These are phyloP conservation scores for Pleurotus salmoneostramineus DNA, from an alignment of 768 basidiomycete species.

Conservation along the genomic window DNA sequence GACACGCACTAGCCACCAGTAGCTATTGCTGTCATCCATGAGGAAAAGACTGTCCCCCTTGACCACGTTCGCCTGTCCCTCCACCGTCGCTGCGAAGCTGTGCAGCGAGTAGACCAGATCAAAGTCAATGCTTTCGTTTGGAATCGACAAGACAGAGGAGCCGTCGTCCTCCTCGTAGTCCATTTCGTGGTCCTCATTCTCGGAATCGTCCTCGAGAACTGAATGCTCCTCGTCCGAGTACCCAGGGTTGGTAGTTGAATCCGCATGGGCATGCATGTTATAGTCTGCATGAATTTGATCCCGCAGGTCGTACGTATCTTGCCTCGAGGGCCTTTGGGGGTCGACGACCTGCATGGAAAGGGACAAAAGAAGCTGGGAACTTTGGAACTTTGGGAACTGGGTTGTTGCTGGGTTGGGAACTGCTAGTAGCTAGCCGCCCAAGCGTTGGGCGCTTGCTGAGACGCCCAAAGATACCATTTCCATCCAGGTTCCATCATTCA, in stretches of 20 bases:
- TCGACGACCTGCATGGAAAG: slow-evolving; percentile 17
- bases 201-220: slow-evolving; percentile 82
- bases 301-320: slow-evolving; percentile 72
- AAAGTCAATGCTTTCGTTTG: slow-evolving; percentile 91
- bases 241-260: slow-evolving; percentile 24
- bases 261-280: slow-evolving; percentile 37
- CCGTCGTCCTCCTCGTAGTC: slow-evolving; percentile 76
- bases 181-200: slow-evolving; percentile 65
- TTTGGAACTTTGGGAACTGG: neutral
- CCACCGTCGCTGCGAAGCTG: slow-evolving; percentile 96
- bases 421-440: too few species aligned
- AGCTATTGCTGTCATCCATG: slow-evolving; percentile 98
- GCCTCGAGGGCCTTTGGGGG: slow-evolving; percentile 27
- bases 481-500: too few species aligned
- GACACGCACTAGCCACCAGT: slow-evolving; percentile 99
- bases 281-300: slow-evolving; percentile 57
- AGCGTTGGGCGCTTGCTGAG: too few species aligned
- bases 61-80: slow-evolving; percentile 97
- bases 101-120: slow-evolving; percentile 92
- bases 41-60: slow-evolving; percentile 96
- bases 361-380: neutral
- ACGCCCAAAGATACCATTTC: too few species aligned
- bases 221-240: slow-evolving; percentile 74
- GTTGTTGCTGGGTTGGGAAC: too few species aligned
- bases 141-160: slow-evolving; percentile 81